Evolutionary conservation across 2,329 filamentous ascomycete genomes (phyloP).

Genomic region (Thielaviopsis cerberus): DNA sequence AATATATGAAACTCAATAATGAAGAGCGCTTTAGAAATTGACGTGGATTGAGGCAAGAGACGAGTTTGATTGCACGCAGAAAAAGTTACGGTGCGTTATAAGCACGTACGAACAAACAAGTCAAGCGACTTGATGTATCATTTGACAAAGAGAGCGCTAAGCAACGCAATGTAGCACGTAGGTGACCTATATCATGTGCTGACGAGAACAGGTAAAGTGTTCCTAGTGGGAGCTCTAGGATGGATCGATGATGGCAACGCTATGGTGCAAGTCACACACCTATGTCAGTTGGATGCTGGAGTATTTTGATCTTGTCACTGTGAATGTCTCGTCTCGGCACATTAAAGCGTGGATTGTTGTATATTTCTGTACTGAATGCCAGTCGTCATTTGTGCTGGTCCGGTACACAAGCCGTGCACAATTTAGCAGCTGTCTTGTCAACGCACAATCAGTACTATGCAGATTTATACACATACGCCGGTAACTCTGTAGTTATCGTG

Average conservation of each 20-base stretch:
- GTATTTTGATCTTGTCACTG: background rate
- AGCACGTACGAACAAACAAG: too few species aligned
- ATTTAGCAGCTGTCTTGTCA: background rate
- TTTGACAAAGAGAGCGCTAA: background rate
- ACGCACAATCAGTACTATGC: background rate
- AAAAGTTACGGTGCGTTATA: too few species aligned
- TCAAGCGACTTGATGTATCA: background rate
- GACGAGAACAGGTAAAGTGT: background rate
- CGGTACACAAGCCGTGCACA: background rate
- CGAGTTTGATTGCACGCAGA: too few species aligned
- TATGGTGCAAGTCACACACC: background rate
- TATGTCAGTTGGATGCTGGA: background rate
- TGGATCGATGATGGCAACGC: background rate
- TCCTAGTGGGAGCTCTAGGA: background rate
- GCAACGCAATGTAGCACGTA: background rate
- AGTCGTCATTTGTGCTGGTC: too few species aligned
- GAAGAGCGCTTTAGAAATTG: too few species aligned
- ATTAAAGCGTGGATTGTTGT: background rate
- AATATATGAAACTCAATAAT: too few species aligned
- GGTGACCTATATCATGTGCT: background rate
- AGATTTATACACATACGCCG: background rate
- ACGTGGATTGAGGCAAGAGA: too few species aligned
- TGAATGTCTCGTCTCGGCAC: background rate
- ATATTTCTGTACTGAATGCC: too few species aligned
- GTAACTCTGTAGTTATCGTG: too few species aligned